Conservation (phyloP, 148 eudicot species). For the Polygonum maritimum region DNA sequence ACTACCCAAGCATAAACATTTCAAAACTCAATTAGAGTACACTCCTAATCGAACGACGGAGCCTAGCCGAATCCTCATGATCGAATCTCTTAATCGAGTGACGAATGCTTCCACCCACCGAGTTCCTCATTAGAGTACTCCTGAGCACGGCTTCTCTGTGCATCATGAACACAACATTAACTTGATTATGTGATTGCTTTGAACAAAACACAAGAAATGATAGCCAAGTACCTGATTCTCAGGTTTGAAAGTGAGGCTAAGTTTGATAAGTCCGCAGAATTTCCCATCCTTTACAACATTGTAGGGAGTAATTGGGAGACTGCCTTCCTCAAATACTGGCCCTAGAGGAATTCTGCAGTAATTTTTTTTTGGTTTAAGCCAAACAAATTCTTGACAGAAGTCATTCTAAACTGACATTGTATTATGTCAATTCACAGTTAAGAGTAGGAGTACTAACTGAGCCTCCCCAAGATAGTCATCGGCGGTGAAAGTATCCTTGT, state of each 20-base stretch:
- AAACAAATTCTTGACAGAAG: not conserved
- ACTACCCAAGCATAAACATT: too few relatives aligned
- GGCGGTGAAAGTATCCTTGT: not conserved
- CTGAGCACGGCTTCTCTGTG: conserved; percentile 25
- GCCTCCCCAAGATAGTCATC: conserved; percentile 11
- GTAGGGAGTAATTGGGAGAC: conserved; percentile 39
- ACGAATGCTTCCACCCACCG: conserved; percentile 72
- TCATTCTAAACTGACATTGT: not conserved
- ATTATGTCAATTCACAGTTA: not conserved
- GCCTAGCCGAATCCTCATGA: too few relatives aligned
- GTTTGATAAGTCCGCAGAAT: conserved; percentile 52
- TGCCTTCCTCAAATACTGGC: conserved; percentile 42
- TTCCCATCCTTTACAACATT: conserved; percentile 56
- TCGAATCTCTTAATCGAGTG: not conserved
- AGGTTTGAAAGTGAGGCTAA: conserved; percentile 50
- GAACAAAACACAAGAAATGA: not conserved
- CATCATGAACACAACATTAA: not conserved
- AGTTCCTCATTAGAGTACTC: conserved; percentile 30
- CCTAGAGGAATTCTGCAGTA: conserved; percentile 44
- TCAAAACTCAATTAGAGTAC: too few relatives aligned
- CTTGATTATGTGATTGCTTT: not conserved
- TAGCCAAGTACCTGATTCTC: conserved; percentile 31
- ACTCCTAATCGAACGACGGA: too few relatives aligned
- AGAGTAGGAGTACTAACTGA: not conserved
- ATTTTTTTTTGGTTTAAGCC: too few relatives aligned